These are phyloP conservation scores for Kwoniella dejecticola DNA, from an alignment of 768 basidiomycete genomes.

Conservation along the genomic window DNA sequence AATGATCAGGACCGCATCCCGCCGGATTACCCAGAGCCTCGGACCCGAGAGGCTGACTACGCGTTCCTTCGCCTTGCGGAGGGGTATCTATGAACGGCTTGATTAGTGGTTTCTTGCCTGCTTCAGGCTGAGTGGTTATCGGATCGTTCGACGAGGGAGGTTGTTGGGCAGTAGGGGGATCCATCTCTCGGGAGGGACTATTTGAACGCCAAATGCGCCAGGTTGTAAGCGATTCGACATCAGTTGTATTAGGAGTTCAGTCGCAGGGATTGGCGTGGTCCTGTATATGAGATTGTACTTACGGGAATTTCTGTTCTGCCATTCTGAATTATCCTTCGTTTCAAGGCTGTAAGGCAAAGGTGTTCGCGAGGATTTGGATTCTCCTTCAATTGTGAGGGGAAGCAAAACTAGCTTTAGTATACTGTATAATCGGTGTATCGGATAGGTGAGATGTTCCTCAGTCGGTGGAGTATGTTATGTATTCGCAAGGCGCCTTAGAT, in stretches of 20 bases:
- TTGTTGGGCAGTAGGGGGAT: neutral
- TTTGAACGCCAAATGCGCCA: neutral
- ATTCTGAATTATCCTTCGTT: neutral
- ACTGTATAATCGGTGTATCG: too few relatives aligned
- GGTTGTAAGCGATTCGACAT: too few relatives aligned
- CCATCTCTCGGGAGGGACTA: neutral
- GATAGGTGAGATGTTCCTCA: too few relatives aligned
- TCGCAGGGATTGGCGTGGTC: too few relatives aligned
- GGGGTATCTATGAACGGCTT: neutral
- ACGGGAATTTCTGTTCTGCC: neutral
- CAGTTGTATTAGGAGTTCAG: too few relatives aligned
- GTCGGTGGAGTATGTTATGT: too few relatives aligned
- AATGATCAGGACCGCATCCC: neutral
- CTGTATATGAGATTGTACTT: too few relatives aligned
- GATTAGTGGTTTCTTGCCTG: neutral
- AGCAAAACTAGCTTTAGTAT: too few relatives aligned
- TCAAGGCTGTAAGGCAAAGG: neutral
- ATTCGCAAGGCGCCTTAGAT: too few relatives aligned
- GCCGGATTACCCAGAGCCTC: neutral
- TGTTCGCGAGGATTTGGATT: neutral
- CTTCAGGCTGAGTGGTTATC: neutral
- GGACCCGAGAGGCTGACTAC: neutral
- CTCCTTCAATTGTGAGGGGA: neutral
- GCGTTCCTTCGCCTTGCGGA: neutral
- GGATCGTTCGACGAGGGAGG: neutral